These are phyloP conservation scores for Jacaranda copaia DNA, from an alignment of 257 asterid species.

Conservation along the genomic window DNA sequence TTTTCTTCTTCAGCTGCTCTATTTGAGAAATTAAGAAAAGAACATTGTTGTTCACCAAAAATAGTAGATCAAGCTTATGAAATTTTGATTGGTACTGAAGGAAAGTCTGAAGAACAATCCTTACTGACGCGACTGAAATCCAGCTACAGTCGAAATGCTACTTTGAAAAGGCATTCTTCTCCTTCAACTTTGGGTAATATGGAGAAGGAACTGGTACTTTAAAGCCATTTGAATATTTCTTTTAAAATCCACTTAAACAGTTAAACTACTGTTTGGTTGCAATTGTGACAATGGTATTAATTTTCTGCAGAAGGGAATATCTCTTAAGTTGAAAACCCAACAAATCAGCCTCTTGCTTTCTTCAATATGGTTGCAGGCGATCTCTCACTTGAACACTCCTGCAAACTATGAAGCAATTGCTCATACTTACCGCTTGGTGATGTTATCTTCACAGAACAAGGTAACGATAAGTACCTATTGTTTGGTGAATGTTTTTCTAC, in stretches of 20 bases:
- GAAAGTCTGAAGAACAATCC: slow-evolving; percentile 52
- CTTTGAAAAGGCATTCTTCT: slow-evolving; percentile 54
- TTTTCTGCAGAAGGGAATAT: slow-evolving; percentile 65
- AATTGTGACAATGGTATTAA: slow-evolving; percentile 32
- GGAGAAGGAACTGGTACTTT: slow-evolving; percentile 67
- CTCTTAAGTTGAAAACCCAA: slow-evolving; percentile 69
- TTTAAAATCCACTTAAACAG: slow-evolving; percentile 14
- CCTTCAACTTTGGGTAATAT: slow-evolving; percentile 45
- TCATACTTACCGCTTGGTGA: slow-evolving; percentile 72
- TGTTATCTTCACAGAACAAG: slow-evolving; percentile 74
- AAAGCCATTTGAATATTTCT: slow-evolving; percentile 31
- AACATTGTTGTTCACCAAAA: slow-evolving; percentile 41
- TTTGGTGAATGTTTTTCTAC: slow-evolving; percentile 28
- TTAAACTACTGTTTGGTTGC: slow-evolving; percentile 26
- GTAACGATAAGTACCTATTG: slow-evolving; percentile 37
- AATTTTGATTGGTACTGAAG: slow-evolving; percentile 42
- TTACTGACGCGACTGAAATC: slow-evolving; percentile 64
- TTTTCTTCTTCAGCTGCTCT: slow-evolving; percentile 78
- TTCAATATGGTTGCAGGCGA: slow-evolving; percentile 78
- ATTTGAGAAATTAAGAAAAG: slow-evolving; percentile 61
- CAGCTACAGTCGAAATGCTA: slow-evolving; percentile 55
- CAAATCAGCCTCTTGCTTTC: slow-evolving; percentile 83
- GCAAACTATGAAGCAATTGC: slow-evolving; percentile 80
- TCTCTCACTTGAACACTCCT: slow-evolving; percentile 65
- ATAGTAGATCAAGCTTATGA: slow-evolving; percentile 51